A percentile compares a stretch with the other conserved stretches of the same genome.
Evolutionary conservation across 1,284 basidiomycete genomes (phyloP).

Genomic region (Ustilago curta): DNA sequence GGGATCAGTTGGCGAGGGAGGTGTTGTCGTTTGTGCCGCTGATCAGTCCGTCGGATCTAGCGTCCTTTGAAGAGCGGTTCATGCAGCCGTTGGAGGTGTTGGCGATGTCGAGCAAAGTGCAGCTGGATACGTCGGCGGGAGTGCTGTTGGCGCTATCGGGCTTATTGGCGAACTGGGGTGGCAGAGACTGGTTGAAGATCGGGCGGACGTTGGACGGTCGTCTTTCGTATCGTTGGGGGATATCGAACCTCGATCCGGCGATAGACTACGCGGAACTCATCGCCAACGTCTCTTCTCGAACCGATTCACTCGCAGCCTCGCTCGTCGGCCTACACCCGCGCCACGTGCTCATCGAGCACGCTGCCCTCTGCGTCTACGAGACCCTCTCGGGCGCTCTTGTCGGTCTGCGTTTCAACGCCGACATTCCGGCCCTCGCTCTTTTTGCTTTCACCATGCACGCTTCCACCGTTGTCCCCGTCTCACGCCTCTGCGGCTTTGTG

Average conservation of each 20-base stretch:
- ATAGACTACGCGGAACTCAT: constrained; percentile 40
- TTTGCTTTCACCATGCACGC: constrained; percentile 42
- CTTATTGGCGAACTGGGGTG: constrained; percentile 35
- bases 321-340: constrained; percentile 30
- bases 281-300: constrained; percentile 15
- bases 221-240: constrained; percentile 39
- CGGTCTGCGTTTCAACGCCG: constrained; percentile 21
- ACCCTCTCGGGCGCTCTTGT: constrained; percentile 22
- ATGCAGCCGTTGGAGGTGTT: constrained; percentile 29
- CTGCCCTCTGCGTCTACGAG: constrained; percentile 38
- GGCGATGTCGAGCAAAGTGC: constrained; percentile 28
- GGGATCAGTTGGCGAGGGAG: constrained; percentile 37
- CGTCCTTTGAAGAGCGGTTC: constrained; percentile 27
- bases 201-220: constrained; percentile 27
- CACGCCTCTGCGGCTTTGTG: constrained; percentile 46
- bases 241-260: constrained; percentile 30
- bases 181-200: constrained; percentile 35
- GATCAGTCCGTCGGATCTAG: constrained; percentile 25
- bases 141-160: constrained; percentile 27
- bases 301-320: constrained; percentile 24
- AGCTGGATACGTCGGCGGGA: constrained; percentile 26
- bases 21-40: constrained; percentile 42
- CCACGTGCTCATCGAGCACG: constrained; percentile 38
- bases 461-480: constrained; percentile 41
- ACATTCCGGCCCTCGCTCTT: constrained; percentile 19